These are phyloP conservation scores for Spinacia oleracea DNA, from an alignment of 179 eudicot genomes.

Conservation along the genomic window DNA sequence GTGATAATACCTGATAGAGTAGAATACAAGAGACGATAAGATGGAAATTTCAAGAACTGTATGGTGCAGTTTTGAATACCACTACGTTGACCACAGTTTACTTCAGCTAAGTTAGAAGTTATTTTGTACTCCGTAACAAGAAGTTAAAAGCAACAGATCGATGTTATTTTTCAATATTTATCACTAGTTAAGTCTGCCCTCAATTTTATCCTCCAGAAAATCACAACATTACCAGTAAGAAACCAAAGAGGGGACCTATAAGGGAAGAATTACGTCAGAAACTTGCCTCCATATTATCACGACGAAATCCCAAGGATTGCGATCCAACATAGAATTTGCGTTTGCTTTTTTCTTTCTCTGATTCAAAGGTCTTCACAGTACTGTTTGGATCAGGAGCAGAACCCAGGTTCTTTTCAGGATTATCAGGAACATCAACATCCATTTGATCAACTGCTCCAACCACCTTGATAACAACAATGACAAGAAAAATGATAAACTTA, in stretches of 20 bases:
- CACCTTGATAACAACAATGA: constrained; percentile 43
- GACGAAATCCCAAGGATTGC: constrained; percentile 80
- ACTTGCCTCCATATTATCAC: constrained; percentile 95
- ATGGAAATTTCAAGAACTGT: neutral
- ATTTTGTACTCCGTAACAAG: neutral
- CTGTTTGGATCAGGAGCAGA: constrained; percentile 62
- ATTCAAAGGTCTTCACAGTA: constrained; percentile 40
- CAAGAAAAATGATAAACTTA: neutral
- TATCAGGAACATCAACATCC: constrained; percentile 79
- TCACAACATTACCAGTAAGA: neutral
- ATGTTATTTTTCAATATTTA: neutral
- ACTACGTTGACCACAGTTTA: neutral
- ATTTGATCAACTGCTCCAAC: constrained; percentile 87
- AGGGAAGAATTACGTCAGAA: neutral
- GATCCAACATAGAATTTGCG: constrained; percentile 88
- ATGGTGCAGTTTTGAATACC: neutral
- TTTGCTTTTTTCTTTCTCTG: constrained; percentile 69
- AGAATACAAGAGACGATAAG: constrained; percentile 12
- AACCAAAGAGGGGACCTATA: neutral
- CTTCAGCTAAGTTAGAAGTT: neutral
- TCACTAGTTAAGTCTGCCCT: neutral
- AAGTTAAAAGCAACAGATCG: neutral
- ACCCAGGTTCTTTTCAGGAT: constrained; percentile 58
- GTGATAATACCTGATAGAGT: constrained; percentile 66
- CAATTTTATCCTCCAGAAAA: neutral